Evolutionary conservation across 306 rosid genomes (phyloP).

Genomic region (Crataegus laevigata): DNA sequence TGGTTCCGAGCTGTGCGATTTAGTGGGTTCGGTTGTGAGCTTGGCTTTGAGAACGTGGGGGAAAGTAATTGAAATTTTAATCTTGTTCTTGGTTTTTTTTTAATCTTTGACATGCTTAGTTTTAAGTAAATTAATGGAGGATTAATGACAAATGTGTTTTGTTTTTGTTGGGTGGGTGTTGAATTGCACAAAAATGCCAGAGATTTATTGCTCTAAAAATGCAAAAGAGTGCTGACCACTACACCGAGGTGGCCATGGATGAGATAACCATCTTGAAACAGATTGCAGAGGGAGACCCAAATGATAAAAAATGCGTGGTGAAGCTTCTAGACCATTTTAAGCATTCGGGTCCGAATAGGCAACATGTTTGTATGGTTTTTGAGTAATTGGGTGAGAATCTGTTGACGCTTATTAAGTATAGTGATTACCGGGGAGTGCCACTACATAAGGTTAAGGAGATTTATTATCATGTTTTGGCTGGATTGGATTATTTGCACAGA

Average conservation of each 20-base stretch:
- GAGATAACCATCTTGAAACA: no score
- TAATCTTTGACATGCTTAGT: not conserved
- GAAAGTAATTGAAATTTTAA: not conserved
- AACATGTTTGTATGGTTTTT: constrained; percentile 92
- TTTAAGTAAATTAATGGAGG: constrained; percentile 1
- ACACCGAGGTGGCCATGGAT: no score
- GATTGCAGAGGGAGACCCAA: constrained; percentile 80
- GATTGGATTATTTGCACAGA: constrained; percentile 89
- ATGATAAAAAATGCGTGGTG: constrained; percentile 83
- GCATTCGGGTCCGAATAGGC: constrained; percentile 94
- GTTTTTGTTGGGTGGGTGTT: no score
- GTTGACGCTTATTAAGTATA: constrained; percentile 77
- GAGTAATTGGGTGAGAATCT: constrained; percentile 94
- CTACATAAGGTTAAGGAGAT: constrained; percentile 77
- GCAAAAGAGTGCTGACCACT: no score
- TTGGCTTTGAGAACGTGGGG: not conserved
- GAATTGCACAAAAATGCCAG: no score
- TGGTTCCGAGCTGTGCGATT: not conserved
- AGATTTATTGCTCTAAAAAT: no score
- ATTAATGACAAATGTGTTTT: no score
- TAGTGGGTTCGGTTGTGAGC: not conserved
- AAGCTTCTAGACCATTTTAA: constrained; percentile 94
- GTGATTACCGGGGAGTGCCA: constrained; percentile 76
- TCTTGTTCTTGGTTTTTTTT: not conserved
- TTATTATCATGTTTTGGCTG: constrained; percentile 75